A percentile compares a stretch with the other conserved stretches of the same genome.
Conservation (phyloP, 805 yeast species). For the Deakozyma indianensis region DNA sequence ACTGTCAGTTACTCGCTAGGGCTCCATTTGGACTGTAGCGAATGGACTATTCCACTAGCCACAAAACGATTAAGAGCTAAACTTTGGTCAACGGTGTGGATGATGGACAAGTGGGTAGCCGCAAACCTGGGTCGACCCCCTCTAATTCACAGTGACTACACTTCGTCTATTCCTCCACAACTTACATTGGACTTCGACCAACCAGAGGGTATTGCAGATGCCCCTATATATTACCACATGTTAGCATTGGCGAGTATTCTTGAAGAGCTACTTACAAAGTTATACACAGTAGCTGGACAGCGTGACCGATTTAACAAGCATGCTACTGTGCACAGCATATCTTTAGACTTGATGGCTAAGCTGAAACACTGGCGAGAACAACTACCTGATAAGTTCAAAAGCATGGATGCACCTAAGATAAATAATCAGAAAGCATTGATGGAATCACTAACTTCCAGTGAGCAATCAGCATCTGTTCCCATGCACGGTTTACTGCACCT, state of each 20-base stretch:
- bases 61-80: slow-evolving; percentile 19
- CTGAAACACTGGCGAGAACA: slow-evolving; percentile 14
- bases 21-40: slow-evolving; percentile 20
- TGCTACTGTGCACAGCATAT: slow-evolving; percentile 6
- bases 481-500: slow-evolving; percentile 19
- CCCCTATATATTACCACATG: neutral
- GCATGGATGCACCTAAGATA: slow-evolving; percentile 13
- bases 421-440: slow-evolving; percentile 16
- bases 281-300: slow-evolving; percentile 9
- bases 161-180: slow-evolving; percentile 13
- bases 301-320: slow-evolving; percentile 5
- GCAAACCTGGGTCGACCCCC: slow-evolving; percentile 22
- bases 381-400: slow-evolving; percentile 15
- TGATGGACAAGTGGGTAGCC: slow-evolving; percentile 24
- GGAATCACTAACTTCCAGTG: slow-evolving; percentile 2
- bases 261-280: slow-evolving; percentile 13
- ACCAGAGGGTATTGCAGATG: slow-evolving; percentile 1
- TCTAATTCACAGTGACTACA: slow-evolving; percentile 10
- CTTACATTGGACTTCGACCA: slow-evolving; percentile 17
- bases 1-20: slow-evolving; percentile 20
- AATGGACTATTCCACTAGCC: slow-evolving; percentile 21
- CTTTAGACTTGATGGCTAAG: slow-evolving; percentile 9
- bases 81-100: slow-evolving; percentile 22
- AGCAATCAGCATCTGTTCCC: neutral
- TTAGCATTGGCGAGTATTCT: slow-evolving; percentile 14